phyloP scores from a whole-genome alignment of 352 stramenopile genomes.

The Phytophthora agathidicida region DNA sequence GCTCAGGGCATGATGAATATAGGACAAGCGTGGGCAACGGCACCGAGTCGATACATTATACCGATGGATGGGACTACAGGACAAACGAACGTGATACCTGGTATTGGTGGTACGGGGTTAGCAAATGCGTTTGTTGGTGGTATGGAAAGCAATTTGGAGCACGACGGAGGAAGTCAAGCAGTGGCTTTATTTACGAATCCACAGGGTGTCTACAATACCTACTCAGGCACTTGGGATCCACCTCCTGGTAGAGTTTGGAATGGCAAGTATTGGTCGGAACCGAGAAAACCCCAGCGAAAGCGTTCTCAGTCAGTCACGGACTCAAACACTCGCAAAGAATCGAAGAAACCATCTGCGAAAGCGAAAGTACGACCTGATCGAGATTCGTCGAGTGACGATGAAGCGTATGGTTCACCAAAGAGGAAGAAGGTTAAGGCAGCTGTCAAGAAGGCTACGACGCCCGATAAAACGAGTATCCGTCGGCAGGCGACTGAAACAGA shows the following conservation, averaged over 20 bases:
- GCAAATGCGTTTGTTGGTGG: background rate
- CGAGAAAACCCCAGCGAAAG: too few species aligned
- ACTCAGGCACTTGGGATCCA: too few species aligned
- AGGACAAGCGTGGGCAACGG: background rate
- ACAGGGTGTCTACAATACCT: too few species aligned
- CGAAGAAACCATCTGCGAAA: background rate
- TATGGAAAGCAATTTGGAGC: background rate
- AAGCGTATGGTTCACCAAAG: background rate
- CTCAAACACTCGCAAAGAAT: too few species aligned
- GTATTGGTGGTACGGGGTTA: background rate
- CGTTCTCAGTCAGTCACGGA: too few species aligned
- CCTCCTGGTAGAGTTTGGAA: too few species aligned
- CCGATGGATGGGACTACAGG: background rate
- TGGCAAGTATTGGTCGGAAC: too few species aligned
- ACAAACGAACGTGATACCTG: background rate
- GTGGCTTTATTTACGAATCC: too few species aligned
- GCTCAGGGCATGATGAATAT: slow-evolving; percentile 1
- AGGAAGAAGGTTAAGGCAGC: background rate
- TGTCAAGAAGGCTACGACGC: background rate
- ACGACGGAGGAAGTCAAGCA: too few species aligned
- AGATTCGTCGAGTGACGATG: background rate
- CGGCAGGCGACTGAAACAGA: background rate
- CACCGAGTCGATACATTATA: background rate
- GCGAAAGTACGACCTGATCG: background rate
- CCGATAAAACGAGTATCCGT: background rate